Percentiles rank a stretch among this genome's conserved stretches.
Evolutionary conservation across 495 filamentous ascomycete genomes (phyloP).

Genomic region (Aspergillus panamensis): DNA sequence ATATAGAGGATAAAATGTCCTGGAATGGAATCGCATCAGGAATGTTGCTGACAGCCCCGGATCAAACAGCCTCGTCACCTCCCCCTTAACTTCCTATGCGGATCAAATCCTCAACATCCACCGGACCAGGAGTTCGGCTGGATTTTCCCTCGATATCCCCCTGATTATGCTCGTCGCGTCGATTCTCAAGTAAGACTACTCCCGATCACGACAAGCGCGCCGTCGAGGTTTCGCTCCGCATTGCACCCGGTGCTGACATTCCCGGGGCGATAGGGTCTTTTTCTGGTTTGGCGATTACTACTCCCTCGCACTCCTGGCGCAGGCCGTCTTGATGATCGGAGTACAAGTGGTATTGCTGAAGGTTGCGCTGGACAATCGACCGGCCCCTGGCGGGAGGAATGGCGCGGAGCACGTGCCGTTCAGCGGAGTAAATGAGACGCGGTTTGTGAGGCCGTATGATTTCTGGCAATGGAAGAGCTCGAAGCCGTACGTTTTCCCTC

Average conservation of each 20-base stretch:
- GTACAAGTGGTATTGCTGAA: slow-evolving; percentile 83
- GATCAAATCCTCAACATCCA: slow-evolving; percentile 93
- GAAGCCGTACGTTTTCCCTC: slow-evolving; percentile 58
- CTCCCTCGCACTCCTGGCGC: slow-evolving; percentile 72
- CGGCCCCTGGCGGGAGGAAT: slow-evolving; percentile 56
- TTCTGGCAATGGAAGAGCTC: slow-evolving; percentile 93
- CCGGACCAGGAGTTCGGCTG: slow-evolving; percentile 72
- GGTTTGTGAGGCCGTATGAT: slow-evolving; percentile 64
- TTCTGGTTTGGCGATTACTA: slow-evolving; percentile 92
- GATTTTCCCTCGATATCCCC: slow-evolving; percentile 89
- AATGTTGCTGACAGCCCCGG: slow-evolving; percentile 21
- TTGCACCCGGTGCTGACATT: neutral
- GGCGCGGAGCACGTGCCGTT: slow-evolving; percentile 47
- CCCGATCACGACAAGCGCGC: too few species aligned
- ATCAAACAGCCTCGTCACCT: slow-evolving; percentile 60
- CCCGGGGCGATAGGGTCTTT: slow-evolving; percentile 60
- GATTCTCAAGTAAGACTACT: slow-evolving; percentile 67
- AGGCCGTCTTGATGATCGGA: slow-evolving; percentile 80
- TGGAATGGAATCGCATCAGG: neutral
- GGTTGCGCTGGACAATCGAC: slow-evolving; percentile 84
- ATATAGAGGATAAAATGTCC: neutral
- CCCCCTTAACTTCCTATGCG: slow-evolving; percentile 80
- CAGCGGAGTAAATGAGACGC: slow-evolving; percentile 26
- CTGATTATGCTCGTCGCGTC: slow-evolving; percentile 97
- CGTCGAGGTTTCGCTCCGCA: neutral